Base-by-base conservation (phyloP, 1,284 basidiomycete species). In the Calocybe gambosa region DNA sequence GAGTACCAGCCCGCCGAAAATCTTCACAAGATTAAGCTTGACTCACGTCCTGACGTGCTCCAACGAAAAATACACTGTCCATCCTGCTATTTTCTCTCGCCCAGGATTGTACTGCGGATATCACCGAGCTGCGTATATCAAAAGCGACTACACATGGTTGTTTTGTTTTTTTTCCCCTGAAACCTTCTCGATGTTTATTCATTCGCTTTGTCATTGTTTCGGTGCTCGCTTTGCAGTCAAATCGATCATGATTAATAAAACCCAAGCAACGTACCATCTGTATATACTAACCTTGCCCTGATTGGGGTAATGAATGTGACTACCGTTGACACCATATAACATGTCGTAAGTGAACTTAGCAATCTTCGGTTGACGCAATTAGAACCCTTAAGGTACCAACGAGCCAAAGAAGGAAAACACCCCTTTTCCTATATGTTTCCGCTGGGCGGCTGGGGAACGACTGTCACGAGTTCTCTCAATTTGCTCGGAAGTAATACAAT, bases 11-110 rank as follows among this genome's bases (percentile, higher is more conserved):
- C 37, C 25, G 20, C 20, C 39, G 49, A 38, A 48, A 49, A 50
- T 52, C 49, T 49, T 45, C 53, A 49, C 47, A 40, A 51, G 46
- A 46, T 39, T 38, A 12, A 10, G 21, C 10, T 39, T 33, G 29
- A 31, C 38, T 47, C 41, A 41, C 31, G 19, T 29, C 44, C 47
- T 43, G 20, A 31, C 49, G 31, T 18, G 28, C 39, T 42, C 40
- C 46, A 39, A 35, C 23, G 26, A 34, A 36, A 41, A 39, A n/a
- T 19, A 10, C 37, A 18, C 6, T 12, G 31, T 23, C 25, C 28
- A 29, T 38, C 15, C 28, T 39, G 9, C 12, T 33, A 3, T 36
- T 26, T 21, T 23, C 19, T n/a, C 16, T 44, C 28, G 36, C n/a
- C n/a, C n/a, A 37, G n/a, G 29, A n/a, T 19, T 40, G 28, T 37